Conservation (phyloP, 2,329 filamentous ascomycete genomes). For the Colletotrichum acutatum region DNA sequence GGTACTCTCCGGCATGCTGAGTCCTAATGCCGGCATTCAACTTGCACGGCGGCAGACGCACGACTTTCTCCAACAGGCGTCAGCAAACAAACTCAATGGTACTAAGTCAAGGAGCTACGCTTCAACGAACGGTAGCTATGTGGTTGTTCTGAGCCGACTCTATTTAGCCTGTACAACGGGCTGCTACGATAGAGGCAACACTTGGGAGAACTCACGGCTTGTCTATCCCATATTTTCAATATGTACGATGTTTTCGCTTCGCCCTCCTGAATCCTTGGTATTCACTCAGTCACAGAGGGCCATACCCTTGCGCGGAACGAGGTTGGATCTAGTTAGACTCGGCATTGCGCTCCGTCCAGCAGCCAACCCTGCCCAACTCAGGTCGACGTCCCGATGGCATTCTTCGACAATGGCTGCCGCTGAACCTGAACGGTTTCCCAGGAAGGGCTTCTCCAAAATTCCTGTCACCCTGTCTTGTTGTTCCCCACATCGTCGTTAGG, state of each 20-base stretch:
- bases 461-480: slow-evolving; percentile 17
- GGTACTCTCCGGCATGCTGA: not conserved
- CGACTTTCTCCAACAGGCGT: not conserved
- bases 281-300: slow-evolving; percentile 6
- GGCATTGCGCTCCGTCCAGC: slow-evolving; percentile 35
- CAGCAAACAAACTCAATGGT: not conserved
- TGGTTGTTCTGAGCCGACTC: not conserved
- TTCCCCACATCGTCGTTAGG: slow-evolving; percentile 24
- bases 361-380: slow-evolving; percentile 22
- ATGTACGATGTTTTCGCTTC: not conserved
- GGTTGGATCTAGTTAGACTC: slow-evolving; percentile 32
- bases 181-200: not conserved
- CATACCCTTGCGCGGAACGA: slow-evolving; percentile 3
- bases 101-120: not conserved
- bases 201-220: not conserved
- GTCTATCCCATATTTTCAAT: not conserved
- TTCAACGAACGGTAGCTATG: not conserved
- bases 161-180: slow-evolving; percentile 19
- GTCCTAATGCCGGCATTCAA: not conserved
- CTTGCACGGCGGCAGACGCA: not conserved
- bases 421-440: slow-evolving; percentile 20
- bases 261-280: not conserved
- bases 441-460: slow-evolving; percentile 20
- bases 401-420: slow-evolving; percentile 20
- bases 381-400: slow-evolving; percentile 10